Percentiles rank a stretch among this genome's conserved stretches.
phyloP scores from a whole-genome alignment of 2,329 filamentous ascomycete species.

The Acrodontium crateriforme region DNA sequence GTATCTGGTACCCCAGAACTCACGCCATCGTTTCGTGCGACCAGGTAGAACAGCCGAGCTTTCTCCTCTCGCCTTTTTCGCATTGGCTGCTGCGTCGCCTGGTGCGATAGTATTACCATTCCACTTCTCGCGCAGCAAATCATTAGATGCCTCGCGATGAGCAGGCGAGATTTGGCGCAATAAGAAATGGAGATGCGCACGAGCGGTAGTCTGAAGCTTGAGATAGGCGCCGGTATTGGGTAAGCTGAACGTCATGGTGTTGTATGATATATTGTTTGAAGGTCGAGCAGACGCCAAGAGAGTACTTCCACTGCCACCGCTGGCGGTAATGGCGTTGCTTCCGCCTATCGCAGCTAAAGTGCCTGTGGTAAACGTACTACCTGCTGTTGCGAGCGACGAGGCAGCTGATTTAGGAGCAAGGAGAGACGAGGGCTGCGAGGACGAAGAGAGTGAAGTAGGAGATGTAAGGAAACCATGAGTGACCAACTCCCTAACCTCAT shows the following conservation, averaged over 20 bases:
- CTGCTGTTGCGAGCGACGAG: slow-evolving; percentile 41
- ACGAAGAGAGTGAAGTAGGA: slow-evolving; percentile 33
- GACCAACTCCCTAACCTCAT: slow-evolving; percentile 45
- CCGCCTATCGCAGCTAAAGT: slow-evolving; percentile 57
- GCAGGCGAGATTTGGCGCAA: slow-evolving; percentile 41
- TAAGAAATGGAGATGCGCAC: slow-evolving; percentile 47
- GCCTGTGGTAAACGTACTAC: slow-evolving; percentile 51
- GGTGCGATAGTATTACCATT: slow-evolving; percentile 49
- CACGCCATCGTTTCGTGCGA: slow-evolving; percentile 54
- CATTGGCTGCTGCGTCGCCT: slow-evolving; percentile 30
- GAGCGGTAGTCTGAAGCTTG: slow-evolving; percentile 47
- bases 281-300: slow-evolving; percentile 4
- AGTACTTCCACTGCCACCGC: slow-evolving; percentile 40
- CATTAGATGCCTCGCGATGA: slow-evolving; percentile 50
- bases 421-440: slow-evolving; percentile 23
- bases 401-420: slow-evolving; percentile 2
- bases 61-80: slow-evolving; percentile 42
- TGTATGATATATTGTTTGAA: slow-evolving; percentile 2
- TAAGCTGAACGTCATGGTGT: slow-evolving; percentile 42
- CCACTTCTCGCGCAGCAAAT: slow-evolving; percentile 52
- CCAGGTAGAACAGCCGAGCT: slow-evolving; percentile 45
- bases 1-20: slow-evolving; percentile 55
- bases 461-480: slow-evolving; percentile 48
- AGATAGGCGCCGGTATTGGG: slow-evolving; percentile 55
- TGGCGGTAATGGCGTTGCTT: slow-evolving; percentile 47